These are phyloP conservation scores for Nepenthes gracilis DNA, from an alignment of 148 eudicot species.

Conservation along the genomic window DNA sequence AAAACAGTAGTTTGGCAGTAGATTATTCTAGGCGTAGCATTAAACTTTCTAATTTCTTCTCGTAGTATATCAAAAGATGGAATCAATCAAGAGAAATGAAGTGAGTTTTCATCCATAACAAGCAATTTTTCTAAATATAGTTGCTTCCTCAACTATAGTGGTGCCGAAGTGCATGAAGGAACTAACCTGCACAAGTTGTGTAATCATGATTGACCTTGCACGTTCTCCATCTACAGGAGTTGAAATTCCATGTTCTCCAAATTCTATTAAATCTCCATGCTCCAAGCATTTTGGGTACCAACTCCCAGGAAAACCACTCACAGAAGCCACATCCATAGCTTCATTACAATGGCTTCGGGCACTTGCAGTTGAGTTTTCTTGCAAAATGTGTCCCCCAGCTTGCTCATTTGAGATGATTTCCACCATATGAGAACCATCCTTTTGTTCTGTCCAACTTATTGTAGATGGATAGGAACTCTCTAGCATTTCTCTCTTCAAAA, in stretches of 20 bases:
- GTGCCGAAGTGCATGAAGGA: neutral
- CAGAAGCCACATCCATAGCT: slow-evolving; percentile 6
- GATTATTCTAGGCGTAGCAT: too few relatives aligned
- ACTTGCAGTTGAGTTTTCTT: slow-evolving; percentile 9
- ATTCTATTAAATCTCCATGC: slow-evolving; percentile 2
- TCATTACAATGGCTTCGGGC: slow-evolving; percentile 7
- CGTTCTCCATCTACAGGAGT: slow-evolving; percentile 8
- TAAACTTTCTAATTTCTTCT: too few relatives aligned
- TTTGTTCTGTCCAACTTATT: slow-evolving; percentile 13
- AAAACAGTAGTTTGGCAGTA: too few relatives aligned
- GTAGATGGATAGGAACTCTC: slow-evolving; percentile 25
- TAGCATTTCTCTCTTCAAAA: slow-evolving; percentile 33
- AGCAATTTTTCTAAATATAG: too few relatives aligned
- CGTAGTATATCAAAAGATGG: too few relatives aligned
- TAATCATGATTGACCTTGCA: slow-evolving; percentile 7
- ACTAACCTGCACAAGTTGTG: slow-evolving; percentile 33
- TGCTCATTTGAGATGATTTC: slow-evolving; percentile 8
- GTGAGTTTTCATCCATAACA: too few relatives aligned
- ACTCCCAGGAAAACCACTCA: slow-evolving; percentile 6
- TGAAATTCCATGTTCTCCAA: slow-evolving; percentile 10
- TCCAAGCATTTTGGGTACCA: slow-evolving; percentile 3
- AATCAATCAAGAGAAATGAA: too few relatives aligned
- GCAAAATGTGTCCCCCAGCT: slow-evolving; percentile 4
- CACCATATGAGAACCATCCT: slow-evolving; percentile 10
- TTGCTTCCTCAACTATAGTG: too few relatives aligned